Base-by-base conservation (phyloP, 106 monocot genomes). In the Dioscorea zingiberensis region DNA sequence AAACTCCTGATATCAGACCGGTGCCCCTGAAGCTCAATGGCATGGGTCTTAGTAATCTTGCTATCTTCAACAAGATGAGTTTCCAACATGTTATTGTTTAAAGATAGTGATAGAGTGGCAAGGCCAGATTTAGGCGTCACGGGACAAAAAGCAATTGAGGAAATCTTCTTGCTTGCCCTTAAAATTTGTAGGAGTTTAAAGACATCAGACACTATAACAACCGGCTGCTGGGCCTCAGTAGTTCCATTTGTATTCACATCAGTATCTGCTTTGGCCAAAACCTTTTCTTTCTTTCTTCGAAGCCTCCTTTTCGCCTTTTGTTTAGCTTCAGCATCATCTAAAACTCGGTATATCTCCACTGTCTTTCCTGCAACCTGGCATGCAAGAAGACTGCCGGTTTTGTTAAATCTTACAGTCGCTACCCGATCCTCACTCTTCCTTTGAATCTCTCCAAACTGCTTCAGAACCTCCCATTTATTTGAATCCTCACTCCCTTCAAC, bases 1-100 rank as follows among this genome's bases (percentile, higher is more conserved):
- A 98, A 72, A 80, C 92, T 93, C 69, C 98, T 85, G 59, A 98
- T 74, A 79, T 83, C 88, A 27, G 98, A 98, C 17, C 92, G 85
- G 77, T 98, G 98, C 16, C 98, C 98, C 16, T 75, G 98, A 18
- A 98, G 81, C 48, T 98, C 98, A 73, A 98, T 76, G 0, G 79
- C 64, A 73, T 84, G 70, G 29, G 80, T 79, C 60, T 82, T 92
- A 1, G 76, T 77, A 8, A 66, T 62, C 74, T 78, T 80, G 48
- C 51, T 63, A 51, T 18, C 63, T 65, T 81, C 73, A 64, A 93
- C 65, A 23, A 76, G 75, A 69, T 93, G 84, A 53, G 88, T 81
- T 77, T 98, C 98, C 53, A 98, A 60, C 47, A 80, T 77, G 69
- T 98, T 98, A 79, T 89, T 98, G 69, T 81, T 89, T 16, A 98